Conservation (phyloP, 495 filamentous ascomycete genomes). For the Neurospora discreta region DNA sequence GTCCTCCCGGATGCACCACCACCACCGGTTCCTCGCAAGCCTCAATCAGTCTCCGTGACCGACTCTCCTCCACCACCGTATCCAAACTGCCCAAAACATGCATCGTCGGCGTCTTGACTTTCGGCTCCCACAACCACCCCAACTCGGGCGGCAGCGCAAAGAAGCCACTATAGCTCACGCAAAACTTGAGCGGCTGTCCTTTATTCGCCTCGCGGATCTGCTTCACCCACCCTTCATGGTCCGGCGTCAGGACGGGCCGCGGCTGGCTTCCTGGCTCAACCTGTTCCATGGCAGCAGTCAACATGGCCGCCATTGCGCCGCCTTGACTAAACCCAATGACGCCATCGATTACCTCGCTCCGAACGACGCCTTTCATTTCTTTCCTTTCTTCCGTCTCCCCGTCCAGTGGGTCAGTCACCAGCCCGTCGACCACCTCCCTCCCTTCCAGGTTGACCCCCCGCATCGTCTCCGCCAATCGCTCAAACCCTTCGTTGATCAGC, state of each 20-base stretch:
- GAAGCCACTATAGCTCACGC: constrained; percentile 72
- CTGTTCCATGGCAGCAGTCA: constrained; percentile 56
- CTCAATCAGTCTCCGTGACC: constrained; percentile 54
- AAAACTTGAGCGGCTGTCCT: constrained; percentile 62
- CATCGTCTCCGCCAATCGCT: constrained; percentile 46
- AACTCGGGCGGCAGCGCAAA: constrained; percentile 48
- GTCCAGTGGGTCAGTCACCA: neutral
- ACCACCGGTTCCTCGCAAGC: constrained; percentile 53
- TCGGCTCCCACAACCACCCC: constrained; percentile 64
- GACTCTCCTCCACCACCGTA: constrained; percentile 72
- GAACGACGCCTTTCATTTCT: constrained; percentile 6
- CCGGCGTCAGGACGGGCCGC: constrained; percentile 2
- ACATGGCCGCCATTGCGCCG: constrained; percentile 47
- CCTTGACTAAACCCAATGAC: constrained; percentile 72
- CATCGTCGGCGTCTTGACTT: constrained; percentile 64
- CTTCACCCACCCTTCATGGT: constrained; percentile 21
- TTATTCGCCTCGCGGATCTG: constrained; percentile 32
- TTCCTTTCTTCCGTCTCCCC: neutral
- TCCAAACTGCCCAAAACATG: constrained; percentile 80
- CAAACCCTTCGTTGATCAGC: constrained; percentile 55
- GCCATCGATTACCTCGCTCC: constrained; percentile 54
- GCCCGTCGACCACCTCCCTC: neutral
- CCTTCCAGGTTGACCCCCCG: neutral
- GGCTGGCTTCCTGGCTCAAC: constrained; percentile 7
- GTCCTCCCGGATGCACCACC: constrained; percentile 82